Evolutionary conservation across 306 rosid species (phyloP).

Genomic region (Cercis canadensis): DNA sequence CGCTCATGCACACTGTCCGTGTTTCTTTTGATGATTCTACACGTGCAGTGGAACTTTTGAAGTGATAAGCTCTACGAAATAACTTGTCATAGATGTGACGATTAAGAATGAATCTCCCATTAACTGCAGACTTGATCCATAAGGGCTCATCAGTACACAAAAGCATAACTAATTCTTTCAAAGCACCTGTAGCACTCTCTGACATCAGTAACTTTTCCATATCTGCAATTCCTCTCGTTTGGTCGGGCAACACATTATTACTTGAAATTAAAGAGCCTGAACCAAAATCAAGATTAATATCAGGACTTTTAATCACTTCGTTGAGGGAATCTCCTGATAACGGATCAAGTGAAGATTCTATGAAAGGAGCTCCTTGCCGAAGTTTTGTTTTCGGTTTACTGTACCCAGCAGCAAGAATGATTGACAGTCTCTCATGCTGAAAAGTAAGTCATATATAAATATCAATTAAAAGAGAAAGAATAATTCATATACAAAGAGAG

Average conservation of each 20-base stretch:
- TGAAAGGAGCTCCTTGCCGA: too few relatives aligned
- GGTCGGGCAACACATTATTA: background rate
- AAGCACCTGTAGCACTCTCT: constrained; percentile 51
- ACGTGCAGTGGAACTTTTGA: constrained; percentile 26
- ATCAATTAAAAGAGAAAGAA: too few relatives aligned
- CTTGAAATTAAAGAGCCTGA: background rate
- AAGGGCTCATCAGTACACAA: constrained; percentile 54
- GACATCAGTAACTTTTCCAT: constrained; percentile 49
- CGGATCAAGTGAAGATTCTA: too few relatives aligned
- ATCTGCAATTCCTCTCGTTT: constrained; percentile 22
- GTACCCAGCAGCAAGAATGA: constrained; percentile 30
- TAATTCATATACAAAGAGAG: too few relatives aligned
- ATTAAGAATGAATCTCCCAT: constrained; percentile 46
- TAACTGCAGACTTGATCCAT: constrained; percentile 48
- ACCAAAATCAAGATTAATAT: constrained; percentile 12
- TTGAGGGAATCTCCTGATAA: too few relatives aligned
- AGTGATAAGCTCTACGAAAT: constrained; percentile 35
- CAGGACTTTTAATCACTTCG: too few relatives aligned
- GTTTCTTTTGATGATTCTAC: constrained; percentile 70
- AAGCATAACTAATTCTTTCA: constrained; percentile 59
- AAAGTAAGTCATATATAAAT: too few relatives aligned
- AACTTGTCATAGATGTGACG: constrained; percentile 51
- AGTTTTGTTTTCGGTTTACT: too few relatives aligned
- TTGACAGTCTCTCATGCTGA: constrained; percentile 57
- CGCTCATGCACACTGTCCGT: constrained; percentile 49